Conservation (phyloP, 192 early-diverging fungal species). For the Lobosporangium transversale region DNA sequence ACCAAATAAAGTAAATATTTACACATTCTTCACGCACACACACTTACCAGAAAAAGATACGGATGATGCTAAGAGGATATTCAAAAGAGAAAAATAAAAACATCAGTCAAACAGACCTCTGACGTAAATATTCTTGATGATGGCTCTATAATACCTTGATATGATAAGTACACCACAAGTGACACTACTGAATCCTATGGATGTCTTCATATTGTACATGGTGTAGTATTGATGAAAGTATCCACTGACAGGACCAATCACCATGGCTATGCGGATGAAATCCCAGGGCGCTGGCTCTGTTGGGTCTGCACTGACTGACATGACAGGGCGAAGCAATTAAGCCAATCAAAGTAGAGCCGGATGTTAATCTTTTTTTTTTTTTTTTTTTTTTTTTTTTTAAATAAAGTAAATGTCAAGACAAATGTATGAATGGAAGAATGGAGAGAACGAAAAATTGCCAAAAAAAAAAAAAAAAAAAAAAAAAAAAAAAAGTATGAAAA, state of each 20-base stretch:
- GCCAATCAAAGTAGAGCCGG: too few species aligned
- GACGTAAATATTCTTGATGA: not conserved
- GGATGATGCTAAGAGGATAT: constrained; percentile 26
- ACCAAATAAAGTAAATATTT: too few species aligned
- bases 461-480: not conserved
- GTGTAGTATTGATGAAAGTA: constrained; percentile 68
- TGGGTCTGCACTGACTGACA: constrained; percentile 28
- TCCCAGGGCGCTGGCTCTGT: constrained; percentile 41
- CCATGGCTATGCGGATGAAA: constrained; percentile 60
- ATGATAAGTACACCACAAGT: constrained; percentile 65
- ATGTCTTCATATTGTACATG: constrained; percentile 57
- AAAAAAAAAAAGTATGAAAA: not conserved
- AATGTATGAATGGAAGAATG: not conserved
- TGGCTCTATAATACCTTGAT: constrained; percentile 56
- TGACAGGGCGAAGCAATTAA: not conserved
- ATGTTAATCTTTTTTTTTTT: too few species aligned
- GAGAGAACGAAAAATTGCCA: too few species aligned
- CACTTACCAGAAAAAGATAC: constrained; percentile 50
- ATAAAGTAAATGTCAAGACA: not conserved
- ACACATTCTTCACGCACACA: too few species aligned
- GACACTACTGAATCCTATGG: constrained; percentile 63
- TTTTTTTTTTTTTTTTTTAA: too few species aligned
- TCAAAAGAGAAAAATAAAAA: not conserved
- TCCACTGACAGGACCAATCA: constrained; percentile 64
- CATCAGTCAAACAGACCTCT: not conserved